phyloP scores from a whole-genome alignment of 768 basidiomycete species.

The Termitomyces eurrhizus region DNA sequence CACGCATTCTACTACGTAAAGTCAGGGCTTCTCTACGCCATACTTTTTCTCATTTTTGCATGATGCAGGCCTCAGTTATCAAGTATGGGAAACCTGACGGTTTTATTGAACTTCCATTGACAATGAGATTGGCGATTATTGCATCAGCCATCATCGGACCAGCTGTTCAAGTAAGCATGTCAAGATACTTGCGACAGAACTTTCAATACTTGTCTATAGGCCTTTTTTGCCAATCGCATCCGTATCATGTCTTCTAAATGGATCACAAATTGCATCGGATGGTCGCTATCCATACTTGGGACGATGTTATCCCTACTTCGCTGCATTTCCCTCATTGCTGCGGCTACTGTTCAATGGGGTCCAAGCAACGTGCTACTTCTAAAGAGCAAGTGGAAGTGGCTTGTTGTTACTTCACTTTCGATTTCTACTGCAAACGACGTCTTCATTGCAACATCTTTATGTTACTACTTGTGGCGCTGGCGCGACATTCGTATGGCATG shows the following conservation, averaged over 20 bases:
- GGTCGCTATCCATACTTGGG: not conserved
- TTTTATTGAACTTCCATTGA: not conserved
- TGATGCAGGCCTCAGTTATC: not conserved
- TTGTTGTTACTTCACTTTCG: not conserved
- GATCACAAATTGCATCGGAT: not conserved
- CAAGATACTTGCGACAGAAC: not conserved
- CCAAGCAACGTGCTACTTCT: not conserved
- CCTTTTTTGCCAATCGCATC: not conserved
- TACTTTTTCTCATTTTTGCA: not conserved
- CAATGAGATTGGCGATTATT: not conserved
- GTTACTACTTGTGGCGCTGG: not conserved
- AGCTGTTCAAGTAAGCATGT: not conserved
- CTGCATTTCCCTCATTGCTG: not conserved
- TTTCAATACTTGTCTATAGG: not conserved
- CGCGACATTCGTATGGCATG: not conserved
- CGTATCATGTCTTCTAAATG: not conserved
- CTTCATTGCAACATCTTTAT: not conserved
- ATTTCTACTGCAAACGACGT: not conserved
- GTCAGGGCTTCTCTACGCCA: not conserved
- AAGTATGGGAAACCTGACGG: not conserved
- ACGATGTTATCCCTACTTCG: not conserved
- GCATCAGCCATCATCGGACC: not conserved
- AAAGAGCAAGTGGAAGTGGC: not conserved
- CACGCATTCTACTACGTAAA: not conserved
- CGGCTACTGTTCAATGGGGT: not conserved